A percentile compares a stretch with the other conserved stretches of the same genome.
Evolutionary conservation across 2,329 filamentous ascomycete species (phyloP).

Genomic region (Penicillium sp.): DNA sequence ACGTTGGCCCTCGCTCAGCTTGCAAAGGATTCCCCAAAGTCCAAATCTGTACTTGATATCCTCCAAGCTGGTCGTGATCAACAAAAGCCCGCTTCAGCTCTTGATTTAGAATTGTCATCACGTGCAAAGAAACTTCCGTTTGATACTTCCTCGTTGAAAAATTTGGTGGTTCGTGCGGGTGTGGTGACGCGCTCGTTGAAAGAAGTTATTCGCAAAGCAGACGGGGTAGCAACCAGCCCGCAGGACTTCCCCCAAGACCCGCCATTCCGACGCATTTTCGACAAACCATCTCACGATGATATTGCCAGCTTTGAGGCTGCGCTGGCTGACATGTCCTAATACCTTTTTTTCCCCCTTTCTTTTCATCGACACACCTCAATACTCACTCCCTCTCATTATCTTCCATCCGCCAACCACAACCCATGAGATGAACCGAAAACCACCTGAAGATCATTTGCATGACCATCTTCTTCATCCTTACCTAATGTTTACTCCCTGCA

Average conservation of each 20-base stretch:
- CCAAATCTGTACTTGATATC: slow-evolving; percentile 61
- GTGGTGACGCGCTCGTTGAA: slow-evolving; percentile 50
- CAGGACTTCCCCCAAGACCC: slow-evolving; percentile 39
- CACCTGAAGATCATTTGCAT: slow-evolving; percentile 11
- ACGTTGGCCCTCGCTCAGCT: slow-evolving; percentile 43
- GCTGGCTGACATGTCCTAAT: slow-evolving; percentile 23
- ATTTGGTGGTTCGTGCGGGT: slow-evolving; percentile 56
- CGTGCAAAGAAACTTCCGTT: slow-evolving; percentile 58
- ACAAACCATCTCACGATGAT: slow-evolving; percentile 38
- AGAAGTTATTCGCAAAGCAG: slow-evolving; percentile 50
- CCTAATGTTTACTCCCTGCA: slow-evolving; percentile 5
- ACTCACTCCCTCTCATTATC: slow-evolving; percentile 13
- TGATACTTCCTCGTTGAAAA: slow-evolving; percentile 62
- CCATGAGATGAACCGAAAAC: slow-evolving; percentile 12
- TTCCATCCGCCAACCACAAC: slow-evolving; percentile 3
- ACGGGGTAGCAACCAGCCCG: slow-evolving; percentile 41
- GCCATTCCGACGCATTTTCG: slow-evolving; percentile 50
- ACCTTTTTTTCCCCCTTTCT: neutral
- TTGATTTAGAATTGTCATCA: slow-evolving; percentile 25
- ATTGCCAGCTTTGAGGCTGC: slow-evolving; percentile 31
- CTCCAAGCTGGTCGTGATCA: slow-evolving; percentile 51
- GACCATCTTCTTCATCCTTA: slow-evolving; percentile 14
- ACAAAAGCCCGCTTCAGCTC: slow-evolving; percentile 25
- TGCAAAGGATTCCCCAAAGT: slow-evolving; percentile 58
- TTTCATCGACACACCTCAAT: neutral